Evolutionary conservation across 202 grass and related monocot species (phyloP).

Genomic region (Schoenoplectus tabernaemontani): DNA sequence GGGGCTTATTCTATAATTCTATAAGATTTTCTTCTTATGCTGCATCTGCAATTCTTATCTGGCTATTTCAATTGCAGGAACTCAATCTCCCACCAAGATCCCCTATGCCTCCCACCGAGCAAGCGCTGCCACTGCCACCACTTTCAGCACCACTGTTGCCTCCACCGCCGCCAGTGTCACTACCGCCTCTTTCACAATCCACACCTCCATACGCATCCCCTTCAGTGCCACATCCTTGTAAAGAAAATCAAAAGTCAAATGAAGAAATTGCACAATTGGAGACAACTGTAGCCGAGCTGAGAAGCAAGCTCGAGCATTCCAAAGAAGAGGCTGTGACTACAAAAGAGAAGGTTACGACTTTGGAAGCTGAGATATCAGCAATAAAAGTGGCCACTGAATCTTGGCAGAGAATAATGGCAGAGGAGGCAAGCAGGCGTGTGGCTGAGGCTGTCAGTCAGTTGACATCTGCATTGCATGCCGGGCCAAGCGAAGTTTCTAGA

Average conservation of each 20-base stretch:
- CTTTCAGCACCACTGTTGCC: not conserved
- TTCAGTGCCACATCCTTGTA: not conserved
- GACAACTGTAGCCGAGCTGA: slow-evolving; percentile 8
- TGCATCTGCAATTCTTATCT: not conserved
- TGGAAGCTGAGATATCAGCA: slow-evolving; percentile 12
- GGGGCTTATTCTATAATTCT: not conserved
- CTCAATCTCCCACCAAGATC: slow-evolving; percentile 11
- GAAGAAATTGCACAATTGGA: slow-evolving; percentile 19
- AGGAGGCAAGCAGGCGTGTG: slow-evolving; percentile 13
- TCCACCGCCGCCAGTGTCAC: too few relatives aligned
- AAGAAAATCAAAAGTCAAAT: not conserved
- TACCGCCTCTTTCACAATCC: not conserved
- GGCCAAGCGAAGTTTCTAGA: slow-evolving; percentile 17
- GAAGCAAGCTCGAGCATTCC: slow-evolving; percentile 5
- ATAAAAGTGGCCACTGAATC: slow-evolving; percentile 9
- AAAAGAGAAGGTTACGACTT: slow-evolving; percentile 16
- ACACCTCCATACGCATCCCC: not conserved
- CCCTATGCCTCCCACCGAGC: not conserved
- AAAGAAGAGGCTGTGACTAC: slow-evolving; percentile 17
- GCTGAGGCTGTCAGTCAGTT: slow-evolving; percentile 21
- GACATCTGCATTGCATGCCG: not conserved
- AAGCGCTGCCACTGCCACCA: not conserved
- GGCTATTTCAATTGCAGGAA: slow-evolving; percentile 13
- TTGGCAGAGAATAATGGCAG: slow-evolving; percentile 24
- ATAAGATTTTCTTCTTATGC: not conserved